These are phyloP conservation scores for Chalciporus sphaerocephalus DNA, from an alignment of 768 basidiomycete species.

Conservation along the genomic window DNA sequence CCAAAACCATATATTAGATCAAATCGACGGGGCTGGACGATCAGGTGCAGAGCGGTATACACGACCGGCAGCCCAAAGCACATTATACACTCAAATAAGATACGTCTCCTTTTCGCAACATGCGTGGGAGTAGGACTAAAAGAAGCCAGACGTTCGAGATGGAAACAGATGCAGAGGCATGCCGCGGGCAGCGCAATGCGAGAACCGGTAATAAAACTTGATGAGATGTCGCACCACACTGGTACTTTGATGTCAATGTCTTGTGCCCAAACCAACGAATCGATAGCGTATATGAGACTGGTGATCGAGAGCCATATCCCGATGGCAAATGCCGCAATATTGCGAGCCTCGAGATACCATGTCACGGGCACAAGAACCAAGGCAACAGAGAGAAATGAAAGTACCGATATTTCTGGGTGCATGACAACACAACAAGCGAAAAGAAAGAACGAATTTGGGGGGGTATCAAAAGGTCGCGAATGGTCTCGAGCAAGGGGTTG, in stretches of 20 bases:
- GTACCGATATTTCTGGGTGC: constrained; percentile 32
- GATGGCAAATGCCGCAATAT: constrained; percentile 36
- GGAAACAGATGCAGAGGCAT: constrained; percentile 50
- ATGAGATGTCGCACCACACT: constrained; percentile 30
- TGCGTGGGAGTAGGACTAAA: constrained; percentile 32
- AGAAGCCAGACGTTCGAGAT: constrained; percentile 53
- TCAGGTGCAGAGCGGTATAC: constrained; percentile 49
- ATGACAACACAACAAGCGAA: constrained; percentile 14
- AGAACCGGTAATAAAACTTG: constrained; percentile 50
- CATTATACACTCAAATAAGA: constrained; percentile 42
- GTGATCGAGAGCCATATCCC: constrained; percentile 43
- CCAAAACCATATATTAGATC: constrained; percentile 41
- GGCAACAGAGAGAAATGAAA: constrained; percentile 38
- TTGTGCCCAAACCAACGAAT: constrained; percentile 38
- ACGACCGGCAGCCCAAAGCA: constrained; percentile 54
- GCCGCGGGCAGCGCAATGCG: constrained; percentile 56
- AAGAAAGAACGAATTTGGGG: constrained; percentile 10
- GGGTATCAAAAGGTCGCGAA: constrained; percentile 12
- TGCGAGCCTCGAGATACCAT: constrained; percentile 28
- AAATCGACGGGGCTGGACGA: constrained; percentile 42
- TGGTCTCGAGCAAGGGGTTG: background rate
- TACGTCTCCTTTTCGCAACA: constrained; percentile 38
- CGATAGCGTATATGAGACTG: constrained; percentile 48
- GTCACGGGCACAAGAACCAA: constrained; percentile 35
- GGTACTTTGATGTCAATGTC: constrained; percentile 4